Evolutionary conservation across 2,329 filamentous ascomycete species (phyloP), one percentile per base, ranked within the genome.

Genomic region (Aureobasidium lini): DNA sequence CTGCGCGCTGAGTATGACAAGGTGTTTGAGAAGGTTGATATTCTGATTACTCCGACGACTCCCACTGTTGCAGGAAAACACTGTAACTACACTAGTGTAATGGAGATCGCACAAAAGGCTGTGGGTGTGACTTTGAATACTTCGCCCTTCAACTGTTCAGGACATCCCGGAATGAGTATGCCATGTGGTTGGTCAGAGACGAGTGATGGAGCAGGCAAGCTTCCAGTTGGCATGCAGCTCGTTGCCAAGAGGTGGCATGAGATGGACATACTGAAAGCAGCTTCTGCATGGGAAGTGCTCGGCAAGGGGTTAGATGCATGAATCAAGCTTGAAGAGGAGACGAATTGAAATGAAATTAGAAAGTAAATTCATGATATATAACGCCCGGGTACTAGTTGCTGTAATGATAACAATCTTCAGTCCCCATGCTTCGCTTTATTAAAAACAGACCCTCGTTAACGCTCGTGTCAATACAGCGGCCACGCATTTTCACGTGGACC

Each of bases 81-180:
- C 64, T 73, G 73, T 0, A 59, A 60, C 9, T 36, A 56, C 15
- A n/a, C 28, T 37, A 57, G 59, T 39, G 59, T 57, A 64, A 71
- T 76, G 57, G 71, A 72, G 50, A 69, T 73, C 6, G 73, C 75
- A 1, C 72, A 50, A 29, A 53, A 48, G n/a, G 47, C 59, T 11
- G 60, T 81, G 40, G 77, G 77, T 2, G 72, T 75, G 9, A 76
- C 74, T 8, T 68, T 72, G 60, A 79, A 73, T 59, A 73, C 78
- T 0, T 72, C 71, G 34, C 73, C 75, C 3, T 81, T 81, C 64
- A 80, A 81, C 68, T 65, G 76, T 4, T 80, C 78, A 1, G 79
- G 78, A 0, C 78, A 81, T 68, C 78, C 78, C 3, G 79, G 72
- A 0, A 66, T 81, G 66, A 74, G 70, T 39, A 76, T 82, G 60